Percentiles rank a stretch among this genome's conserved stretches.
Evolutionary conservation across 345 rosid genomes (phyloP).

Genomic region (Eucalyptus grandis): DNA sequence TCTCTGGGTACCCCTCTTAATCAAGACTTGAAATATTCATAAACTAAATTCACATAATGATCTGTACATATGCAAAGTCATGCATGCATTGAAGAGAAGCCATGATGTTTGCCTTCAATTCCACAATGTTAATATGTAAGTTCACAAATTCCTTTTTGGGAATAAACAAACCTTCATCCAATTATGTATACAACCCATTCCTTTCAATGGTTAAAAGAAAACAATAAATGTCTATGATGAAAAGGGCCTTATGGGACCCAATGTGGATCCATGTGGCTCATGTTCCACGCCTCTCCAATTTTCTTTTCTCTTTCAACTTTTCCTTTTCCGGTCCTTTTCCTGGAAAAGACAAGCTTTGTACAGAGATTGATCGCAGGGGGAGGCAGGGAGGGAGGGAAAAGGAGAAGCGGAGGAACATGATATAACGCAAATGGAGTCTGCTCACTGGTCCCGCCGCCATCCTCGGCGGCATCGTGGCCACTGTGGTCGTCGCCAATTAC

Average conservation of each 20-base stretch:
- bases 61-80: background rate
- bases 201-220: too few relatives aligned
- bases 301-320: too few relatives aligned
- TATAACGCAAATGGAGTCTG: slow-evolving; percentile 83
- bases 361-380: background rate
- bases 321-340: too few relatives aligned
- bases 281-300: too few relatives aligned
- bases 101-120: background rate
- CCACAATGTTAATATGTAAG: background rate
- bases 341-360: background rate
- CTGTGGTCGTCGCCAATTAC: slow-evolving; percentile 30
- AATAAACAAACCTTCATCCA: too few relatives aligned
- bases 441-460: slow-evolving; percentile 70
- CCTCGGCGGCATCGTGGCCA: slow-evolving; percentile 49
- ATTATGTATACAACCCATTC: too few relatives aligned
- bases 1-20: background rate
- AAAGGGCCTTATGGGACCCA: background rate
- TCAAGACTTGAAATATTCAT: background rate
- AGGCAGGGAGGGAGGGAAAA: background rate
- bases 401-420: slow-evolving; percentile 27
- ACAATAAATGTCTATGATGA: too few relatives aligned
- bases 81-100: background rate
- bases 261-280: too few relatives aligned
- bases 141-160: too few relatives aligned
- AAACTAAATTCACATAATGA: background rate